A percentile compares a stretch with the other conserved stretches of the same genome.
Conservation (phyloP, 352 stramenopile species). For the Globisporangium alternatum region DNA sequence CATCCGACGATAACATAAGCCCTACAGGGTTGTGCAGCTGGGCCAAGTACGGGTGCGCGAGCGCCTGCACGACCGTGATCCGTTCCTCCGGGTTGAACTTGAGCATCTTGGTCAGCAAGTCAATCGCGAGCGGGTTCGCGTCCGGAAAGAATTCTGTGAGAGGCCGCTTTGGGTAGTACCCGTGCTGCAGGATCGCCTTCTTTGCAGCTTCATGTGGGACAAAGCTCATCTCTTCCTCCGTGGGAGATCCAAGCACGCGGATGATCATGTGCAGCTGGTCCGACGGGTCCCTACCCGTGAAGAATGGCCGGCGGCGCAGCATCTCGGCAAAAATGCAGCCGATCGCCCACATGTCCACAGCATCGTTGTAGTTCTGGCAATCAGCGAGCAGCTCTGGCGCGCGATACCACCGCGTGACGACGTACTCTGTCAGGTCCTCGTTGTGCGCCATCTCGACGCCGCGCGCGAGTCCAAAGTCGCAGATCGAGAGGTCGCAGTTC, state of each 20-base stretch:
- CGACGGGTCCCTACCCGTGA: conserved; percentile 76
- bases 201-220: conserved; percentile 92
- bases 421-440: conserved; percentile 83
- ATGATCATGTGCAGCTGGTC: conserved; percentile 88
- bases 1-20: not conserved
- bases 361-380: conserved; percentile 96
- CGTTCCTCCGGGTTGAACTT: conserved; percentile 92
- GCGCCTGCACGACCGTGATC: conserved; percentile 90
- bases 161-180: conserved; percentile 79
- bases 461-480: conserved; percentile 91
- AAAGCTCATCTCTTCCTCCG: conserved; percentile 95
- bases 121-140: conserved; percentile 73
- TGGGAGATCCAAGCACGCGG: conserved; percentile 92
- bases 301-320: conserved; percentile 92
- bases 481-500: conserved; percentile 89
- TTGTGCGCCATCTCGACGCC: conserved; percentile 86
- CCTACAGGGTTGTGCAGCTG: conserved; percentile 90
- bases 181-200: conserved; percentile 80
- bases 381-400: conserved; percentile 81
- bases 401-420: conserved; percentile 91
- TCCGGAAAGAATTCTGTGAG: conserved; percentile 85
- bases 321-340: conserved; percentile 99
- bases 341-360: conserved; percentile 95
- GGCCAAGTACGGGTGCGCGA: conserved; percentile 87
- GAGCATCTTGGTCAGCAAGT: conserved; percentile 90